Conservation (phyloP, 768 basidiomycete species). For the Suillus subaureus region DNA sequence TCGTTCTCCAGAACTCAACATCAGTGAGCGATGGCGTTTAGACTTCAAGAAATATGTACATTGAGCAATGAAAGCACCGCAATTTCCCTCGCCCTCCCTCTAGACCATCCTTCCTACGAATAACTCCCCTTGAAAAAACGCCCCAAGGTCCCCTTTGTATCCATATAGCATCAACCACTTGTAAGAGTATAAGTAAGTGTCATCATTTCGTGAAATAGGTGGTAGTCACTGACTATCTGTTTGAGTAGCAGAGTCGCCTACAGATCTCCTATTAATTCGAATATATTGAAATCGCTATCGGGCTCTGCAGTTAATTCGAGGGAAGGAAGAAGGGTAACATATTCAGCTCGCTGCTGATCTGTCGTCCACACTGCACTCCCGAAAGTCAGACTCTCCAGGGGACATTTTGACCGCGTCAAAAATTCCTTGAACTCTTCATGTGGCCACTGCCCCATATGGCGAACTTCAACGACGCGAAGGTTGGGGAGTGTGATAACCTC, state of each 20-base stretch:
- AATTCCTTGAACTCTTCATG: conserved; percentile 20
- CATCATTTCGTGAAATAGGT: neutral
- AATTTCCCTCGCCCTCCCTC: neutral
- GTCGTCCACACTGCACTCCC: neutral
- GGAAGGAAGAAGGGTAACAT: neutral
- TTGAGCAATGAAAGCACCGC: neutral
- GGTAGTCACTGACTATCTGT: neutral
- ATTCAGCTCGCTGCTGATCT: neutral
- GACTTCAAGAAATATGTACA: too few species aligned
- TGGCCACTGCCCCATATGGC: conserved; percentile 16
- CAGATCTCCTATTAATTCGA: too few species aligned
- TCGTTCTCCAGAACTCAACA: neutral
- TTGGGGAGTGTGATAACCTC: conserved; percentile 19
- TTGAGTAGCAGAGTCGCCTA: neutral
- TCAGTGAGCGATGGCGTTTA: neutral
- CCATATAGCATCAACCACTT: neutral
- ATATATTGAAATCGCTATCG: too few species aligned
- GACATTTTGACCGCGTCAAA: conserved; percentile 21
- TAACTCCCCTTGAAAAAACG: neutral
- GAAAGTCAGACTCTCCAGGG: conserved; percentile 12
- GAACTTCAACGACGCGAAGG: conserved; percentile 13
- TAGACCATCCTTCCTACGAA: neutral
- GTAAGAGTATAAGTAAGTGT: neutral
- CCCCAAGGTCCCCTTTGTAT: neutral
- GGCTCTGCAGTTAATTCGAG: neutral